phyloP scores from a whole-genome alignment of 768 basidiomycete genomes.

The Boletus tomentosulus region DNA sequence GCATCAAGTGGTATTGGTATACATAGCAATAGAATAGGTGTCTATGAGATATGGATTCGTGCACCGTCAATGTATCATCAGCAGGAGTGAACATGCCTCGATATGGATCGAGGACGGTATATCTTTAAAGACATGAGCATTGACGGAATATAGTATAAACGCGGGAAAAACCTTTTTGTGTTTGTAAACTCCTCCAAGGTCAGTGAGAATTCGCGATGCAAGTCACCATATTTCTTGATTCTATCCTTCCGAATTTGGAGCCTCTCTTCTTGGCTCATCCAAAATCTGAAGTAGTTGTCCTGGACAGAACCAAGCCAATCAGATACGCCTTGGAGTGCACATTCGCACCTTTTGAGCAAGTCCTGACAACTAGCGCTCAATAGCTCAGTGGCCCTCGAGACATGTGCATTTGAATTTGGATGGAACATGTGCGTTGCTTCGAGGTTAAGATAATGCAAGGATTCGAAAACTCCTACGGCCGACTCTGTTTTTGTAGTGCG shows the following conservation, averaged over 20 bases:
- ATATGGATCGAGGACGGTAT: conserved; percentile 58
- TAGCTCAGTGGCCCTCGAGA: conserved; percentile 40
- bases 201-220: conserved; percentile 34
- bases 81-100: conserved; percentile 42
- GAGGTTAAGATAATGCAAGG: conserved; percentile 63
- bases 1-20: conserved; percentile 55
- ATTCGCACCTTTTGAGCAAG: conserved; percentile 44
- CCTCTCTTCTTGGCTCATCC: conserved; percentile 30
- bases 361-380: conserved; percentile 52
- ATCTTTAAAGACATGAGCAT: conserved; percentile 30
- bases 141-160: background rate
- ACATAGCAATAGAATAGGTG: conserved; percentile 72
- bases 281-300: conserved; percentile 36
- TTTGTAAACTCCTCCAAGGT: conserved; percentile 45
- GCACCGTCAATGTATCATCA: conserved; percentile 23
- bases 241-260: conserved; percentile 30
- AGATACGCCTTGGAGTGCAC: conserved; percentile 38
- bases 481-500: conserved; percentile 39
- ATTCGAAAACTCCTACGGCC: conserved; percentile 72
- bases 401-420: conserved; percentile 42
- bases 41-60: conserved; percentile 57
- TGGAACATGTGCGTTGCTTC: conserved; percentile 53
- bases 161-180: conserved; percentile 43
- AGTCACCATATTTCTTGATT: conserved; percentile 36
- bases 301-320: conserved; percentile 50